These are phyloP conservation scores for Auricularia sp. DNA, from an alignment of 768 basidiomycete genomes.

Conservation along the genomic window DNA sequence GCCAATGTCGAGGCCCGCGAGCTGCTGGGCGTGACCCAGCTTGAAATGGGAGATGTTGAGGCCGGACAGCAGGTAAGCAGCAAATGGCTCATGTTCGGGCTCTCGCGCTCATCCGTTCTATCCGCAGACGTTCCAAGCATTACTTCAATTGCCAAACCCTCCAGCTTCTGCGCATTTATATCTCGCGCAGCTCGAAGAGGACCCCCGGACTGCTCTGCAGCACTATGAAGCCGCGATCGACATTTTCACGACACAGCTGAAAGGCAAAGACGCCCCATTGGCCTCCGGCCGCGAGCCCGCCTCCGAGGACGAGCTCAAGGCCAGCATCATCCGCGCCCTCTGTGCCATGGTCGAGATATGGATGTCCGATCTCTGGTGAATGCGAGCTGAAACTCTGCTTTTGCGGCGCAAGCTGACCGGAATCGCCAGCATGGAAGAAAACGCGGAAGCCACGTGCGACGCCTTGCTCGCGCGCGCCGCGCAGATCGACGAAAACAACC, in stretches of 20 bases:
- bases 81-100: not conserved
- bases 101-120: not conserved
- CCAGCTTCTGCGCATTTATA: slow-evolving; percentile 78
- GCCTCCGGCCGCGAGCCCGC: slow-evolving; percentile 28
- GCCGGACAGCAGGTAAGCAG: slow-evolving; percentile 53
- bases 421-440: slow-evolving; percentile 57
- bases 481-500: slow-evolving; percentile 59
- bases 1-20: slow-evolving; percentile 62
- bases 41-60: slow-evolving; percentile 72
- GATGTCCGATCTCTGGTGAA: slow-evolving; percentile 91
- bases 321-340: slow-evolving; percentile 66
- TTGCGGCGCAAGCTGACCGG: not conserved
- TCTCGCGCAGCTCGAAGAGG: slow-evolving; percentile 78
- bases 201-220: slow-evolving; percentile 60
- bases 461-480: slow-evolving; percentile 64
- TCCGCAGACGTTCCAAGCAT: slow-evolving; percentile 48
- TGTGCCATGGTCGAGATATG: slow-evolving; percentile 90
- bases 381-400: slow-evolving; percentile 3
- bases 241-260: slow-evolving; percentile 54
- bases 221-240: slow-evolving; percentile 78
- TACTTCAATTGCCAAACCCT: slow-evolving; percentile 48
- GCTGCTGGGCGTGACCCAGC: slow-evolving; percentile 66
- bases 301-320: slow-evolving; percentile 47
- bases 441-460: slow-evolving; percentile 77
- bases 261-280: slow-evolving; percentile 47